Evolutionary conservation across 768 basidiomycete genomes (phyloP).

Genomic region (Kwoniella europaea): DNA sequence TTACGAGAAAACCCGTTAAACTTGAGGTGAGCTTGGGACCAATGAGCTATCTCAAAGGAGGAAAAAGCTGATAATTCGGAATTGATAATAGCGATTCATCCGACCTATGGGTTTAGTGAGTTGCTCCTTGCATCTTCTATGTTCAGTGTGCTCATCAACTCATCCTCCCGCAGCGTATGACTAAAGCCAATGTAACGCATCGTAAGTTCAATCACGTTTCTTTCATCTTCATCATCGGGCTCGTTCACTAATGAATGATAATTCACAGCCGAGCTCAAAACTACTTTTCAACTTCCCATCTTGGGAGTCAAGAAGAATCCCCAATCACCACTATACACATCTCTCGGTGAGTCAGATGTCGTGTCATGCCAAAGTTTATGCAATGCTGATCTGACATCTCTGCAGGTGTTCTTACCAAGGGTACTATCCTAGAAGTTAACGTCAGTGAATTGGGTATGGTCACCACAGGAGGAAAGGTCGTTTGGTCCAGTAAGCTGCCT

Average conservation of each 20-base stretch:
- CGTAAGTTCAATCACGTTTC: constrained; percentile 63
- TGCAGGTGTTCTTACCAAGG: constrained; percentile 94
- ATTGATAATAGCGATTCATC: constrained; percentile 69
- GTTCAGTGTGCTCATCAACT: background rate
- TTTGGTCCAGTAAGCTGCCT: constrained; percentile 58
- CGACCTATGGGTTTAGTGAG: constrained; percentile 84
- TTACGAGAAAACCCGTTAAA: constrained; percentile 97
- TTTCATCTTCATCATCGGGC: too few species aligned
- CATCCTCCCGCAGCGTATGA: constrained; percentile 67
- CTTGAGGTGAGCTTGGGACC: constrained; percentile 67
- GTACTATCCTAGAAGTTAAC: constrained; percentile 97
- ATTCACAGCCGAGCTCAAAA: constrained; percentile 84
- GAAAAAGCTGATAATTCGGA: constrained; percentile 1
- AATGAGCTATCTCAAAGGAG: background rate
- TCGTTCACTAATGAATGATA: background rate
- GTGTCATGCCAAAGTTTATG: too few species aligned
- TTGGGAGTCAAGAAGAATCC: constrained; percentile 99
- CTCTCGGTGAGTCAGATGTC: constrained; percentile 66
- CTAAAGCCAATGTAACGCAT: constrained; percentile 98
- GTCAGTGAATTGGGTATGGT: constrained; percentile 98
- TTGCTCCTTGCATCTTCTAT: background rate
- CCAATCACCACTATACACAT: constrained; percentile 72
- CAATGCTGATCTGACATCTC: constrained; percentile 79
- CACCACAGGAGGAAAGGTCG: constrained; percentile 87
- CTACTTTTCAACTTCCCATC: constrained; percentile 98